Evolutionary conservation across 805 yeast species (phyloP).

Genomic region (Candida hungchunana): DNA sequence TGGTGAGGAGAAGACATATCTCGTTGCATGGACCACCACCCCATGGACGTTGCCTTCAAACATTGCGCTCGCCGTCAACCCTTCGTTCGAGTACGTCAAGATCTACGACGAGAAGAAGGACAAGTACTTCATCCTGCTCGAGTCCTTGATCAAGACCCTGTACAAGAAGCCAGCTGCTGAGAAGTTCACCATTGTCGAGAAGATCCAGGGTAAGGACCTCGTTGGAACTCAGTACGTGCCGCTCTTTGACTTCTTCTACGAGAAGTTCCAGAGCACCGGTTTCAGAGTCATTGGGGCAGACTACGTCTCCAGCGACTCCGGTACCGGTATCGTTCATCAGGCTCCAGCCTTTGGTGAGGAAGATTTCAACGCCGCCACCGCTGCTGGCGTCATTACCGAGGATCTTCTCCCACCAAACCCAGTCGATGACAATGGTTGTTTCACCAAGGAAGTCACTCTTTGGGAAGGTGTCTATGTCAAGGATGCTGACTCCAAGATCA

Average conservation of each 20-base stretch:
- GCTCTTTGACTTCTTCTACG: slow-evolving; percentile 74
- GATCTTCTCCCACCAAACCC: slow-evolving; percentile 83
- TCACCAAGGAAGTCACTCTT: slow-evolving; percentile 69
- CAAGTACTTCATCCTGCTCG: slow-evolving; percentile 77
- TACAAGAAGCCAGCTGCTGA: slow-evolving; percentile 95
- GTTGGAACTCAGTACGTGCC: slow-evolving; percentile 81
- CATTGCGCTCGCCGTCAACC: slow-evolving; percentile 87
- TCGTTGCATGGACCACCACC: slow-evolving; percentile 99
- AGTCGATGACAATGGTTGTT: slow-evolving; percentile 87
- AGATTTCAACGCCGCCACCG: slow-evolving; percentile 82
- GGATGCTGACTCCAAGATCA: slow-evolving; percentile 90
- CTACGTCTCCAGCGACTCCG: slow-evolving; percentile 89
- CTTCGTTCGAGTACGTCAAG: slow-evolving; percentile 86
- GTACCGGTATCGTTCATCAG: slow-evolving; percentile 99
- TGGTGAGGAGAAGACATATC: slow-evolving; percentile 74
- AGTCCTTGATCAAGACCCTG: slow-evolving; percentile 72
- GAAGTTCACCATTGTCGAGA: slow-evolving; percentile 78
- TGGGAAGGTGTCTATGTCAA: slow-evolving; percentile 85
- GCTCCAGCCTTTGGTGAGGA: slow-evolving; percentile 99
- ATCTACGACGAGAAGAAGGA: slow-evolving; percentile 85
- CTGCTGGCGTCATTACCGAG: slow-evolving; percentile 69
- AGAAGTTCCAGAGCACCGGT: slow-evolving; percentile 68
- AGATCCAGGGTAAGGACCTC: slow-evolving; percentile 72
- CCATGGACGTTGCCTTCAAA: slow-evolving; percentile 99
- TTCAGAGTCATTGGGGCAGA: slow-evolving; percentile 79